Evolutionary conservation across 441 rosid genomes (phyloP).

Genomic region (Adansonia grandidieri): DNA sequence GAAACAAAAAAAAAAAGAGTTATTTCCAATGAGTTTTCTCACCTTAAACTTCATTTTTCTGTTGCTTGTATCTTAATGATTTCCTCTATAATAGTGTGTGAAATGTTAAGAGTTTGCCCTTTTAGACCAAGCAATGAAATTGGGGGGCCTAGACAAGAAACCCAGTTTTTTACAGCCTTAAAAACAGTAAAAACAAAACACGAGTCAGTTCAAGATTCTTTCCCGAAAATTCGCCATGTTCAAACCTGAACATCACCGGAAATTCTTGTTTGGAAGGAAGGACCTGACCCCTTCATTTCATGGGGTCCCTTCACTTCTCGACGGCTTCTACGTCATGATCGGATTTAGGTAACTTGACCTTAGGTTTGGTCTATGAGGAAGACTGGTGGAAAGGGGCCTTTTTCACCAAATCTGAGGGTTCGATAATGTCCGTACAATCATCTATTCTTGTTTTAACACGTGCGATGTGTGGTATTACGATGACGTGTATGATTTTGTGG

Average conservation of each 20-base stretch:
- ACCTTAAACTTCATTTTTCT: neutral
- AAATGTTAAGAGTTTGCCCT: neutral
- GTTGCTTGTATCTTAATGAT: neutral
- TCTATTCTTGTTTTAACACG: neutral
- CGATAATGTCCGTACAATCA: neutral
- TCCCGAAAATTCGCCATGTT: neutral
- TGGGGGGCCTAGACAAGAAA: neutral
- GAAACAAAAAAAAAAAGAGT: conserved; percentile 18
- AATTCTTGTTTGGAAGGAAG: neutral
- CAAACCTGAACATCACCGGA: neutral
- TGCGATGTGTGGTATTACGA: neutral
- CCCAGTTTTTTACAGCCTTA: neutral
- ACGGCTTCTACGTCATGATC: neutral
- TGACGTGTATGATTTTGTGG: conserved; percentile 12
- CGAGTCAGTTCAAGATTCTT: neutral
- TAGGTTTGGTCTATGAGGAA: neutral
- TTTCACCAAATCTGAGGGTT: neutral
- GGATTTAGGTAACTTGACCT: neutral
- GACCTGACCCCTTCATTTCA: neutral
- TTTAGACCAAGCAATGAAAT: neutral
- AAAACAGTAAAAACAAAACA: conserved; percentile 4
- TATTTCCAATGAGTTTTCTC: neutral
- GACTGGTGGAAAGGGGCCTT: neutral
- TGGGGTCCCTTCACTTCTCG: neutral
- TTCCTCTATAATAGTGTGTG: neutral